Conservation (phyloP, 768 basidiomycete species). For the Serendipita sp. region DNA sequence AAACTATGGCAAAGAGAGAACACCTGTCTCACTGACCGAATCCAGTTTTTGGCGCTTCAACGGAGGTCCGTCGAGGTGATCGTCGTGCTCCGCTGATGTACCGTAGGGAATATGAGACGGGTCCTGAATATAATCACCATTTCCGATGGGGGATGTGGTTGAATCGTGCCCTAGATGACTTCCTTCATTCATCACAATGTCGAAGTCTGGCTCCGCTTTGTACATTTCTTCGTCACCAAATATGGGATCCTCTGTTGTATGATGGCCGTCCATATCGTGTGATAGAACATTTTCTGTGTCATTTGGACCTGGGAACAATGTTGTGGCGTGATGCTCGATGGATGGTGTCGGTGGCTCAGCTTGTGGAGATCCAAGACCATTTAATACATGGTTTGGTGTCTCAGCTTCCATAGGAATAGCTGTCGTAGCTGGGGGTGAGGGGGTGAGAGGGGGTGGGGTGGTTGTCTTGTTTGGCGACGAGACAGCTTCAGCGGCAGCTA, state of each 20-base stretch:
- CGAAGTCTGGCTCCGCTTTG: neutral
- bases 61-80: neutral
- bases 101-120: neutral
- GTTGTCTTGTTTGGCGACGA: neutral
- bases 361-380: neutral
- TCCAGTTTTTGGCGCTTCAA: constrained; percentile 1
- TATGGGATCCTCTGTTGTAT: neutral
- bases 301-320: too few species aligned
- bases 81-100: neutral
- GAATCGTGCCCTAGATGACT: neutral
- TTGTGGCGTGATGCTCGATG: neutral
- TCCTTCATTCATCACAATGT: neutral
- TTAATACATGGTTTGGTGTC: neutral
- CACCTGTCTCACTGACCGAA: neutral
- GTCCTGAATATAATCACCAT: constrained; percentile 3
- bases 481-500: neutral
- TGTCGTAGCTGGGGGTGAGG: neutral
- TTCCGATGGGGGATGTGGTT: neutral
- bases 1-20: neutral
- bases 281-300: neutral
- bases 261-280: neutral
- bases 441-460: neutral
- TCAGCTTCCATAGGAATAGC: neutral
- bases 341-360: neutral
- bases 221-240: neutral